Conservation (phyloP, 2,329 filamentous ascomycete species). For the Neonectria ditissima region DNA sequence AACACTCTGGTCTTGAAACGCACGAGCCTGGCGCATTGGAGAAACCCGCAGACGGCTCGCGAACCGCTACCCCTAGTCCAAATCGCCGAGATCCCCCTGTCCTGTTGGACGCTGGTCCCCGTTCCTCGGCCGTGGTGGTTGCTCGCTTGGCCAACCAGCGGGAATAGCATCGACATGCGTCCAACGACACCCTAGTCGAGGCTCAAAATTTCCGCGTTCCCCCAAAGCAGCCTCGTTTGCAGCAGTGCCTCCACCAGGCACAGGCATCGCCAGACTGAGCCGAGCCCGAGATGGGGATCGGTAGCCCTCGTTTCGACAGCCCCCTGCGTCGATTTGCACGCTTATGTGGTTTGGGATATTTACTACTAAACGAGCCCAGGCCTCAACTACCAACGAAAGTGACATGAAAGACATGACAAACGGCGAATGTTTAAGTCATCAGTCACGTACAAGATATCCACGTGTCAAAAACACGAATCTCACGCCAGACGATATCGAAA, state of each 20-base stretch:
- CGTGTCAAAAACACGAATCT: neutral
- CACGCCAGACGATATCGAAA: neutral
- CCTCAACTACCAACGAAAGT: neutral
- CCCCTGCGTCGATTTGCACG: neutral
- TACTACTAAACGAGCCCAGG: neutral
- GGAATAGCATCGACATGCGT: constrained; percentile 9
- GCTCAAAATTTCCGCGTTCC: constrained; percentile 20
- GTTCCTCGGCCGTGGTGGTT: neutral
- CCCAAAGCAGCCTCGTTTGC: constrained; percentile 20
- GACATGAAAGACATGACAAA: neutral
- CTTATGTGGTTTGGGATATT: neutral
- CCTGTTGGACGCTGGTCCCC: constrained; percentile 1
- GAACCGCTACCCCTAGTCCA: constrained; percentile 9
- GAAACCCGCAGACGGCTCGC: constrained; percentile 17
- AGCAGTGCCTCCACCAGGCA: constrained; percentile 9
- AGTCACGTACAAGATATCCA: neutral
- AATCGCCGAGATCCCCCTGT: constrained; percentile 9
- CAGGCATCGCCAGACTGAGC: neutral
- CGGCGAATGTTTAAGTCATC: neutral
- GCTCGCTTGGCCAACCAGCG: constrained; percentile 15
- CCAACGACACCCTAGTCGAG: constrained; percentile 5
- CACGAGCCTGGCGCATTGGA: neutral
- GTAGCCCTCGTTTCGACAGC: too few relatives aligned
- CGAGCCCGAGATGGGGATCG: constrained; percentile 1
- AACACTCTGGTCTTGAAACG: neutral